Evolutionary conservation across 805 yeast species (phyloP).

Genomic region (Lipomyces japonicus): DNA sequence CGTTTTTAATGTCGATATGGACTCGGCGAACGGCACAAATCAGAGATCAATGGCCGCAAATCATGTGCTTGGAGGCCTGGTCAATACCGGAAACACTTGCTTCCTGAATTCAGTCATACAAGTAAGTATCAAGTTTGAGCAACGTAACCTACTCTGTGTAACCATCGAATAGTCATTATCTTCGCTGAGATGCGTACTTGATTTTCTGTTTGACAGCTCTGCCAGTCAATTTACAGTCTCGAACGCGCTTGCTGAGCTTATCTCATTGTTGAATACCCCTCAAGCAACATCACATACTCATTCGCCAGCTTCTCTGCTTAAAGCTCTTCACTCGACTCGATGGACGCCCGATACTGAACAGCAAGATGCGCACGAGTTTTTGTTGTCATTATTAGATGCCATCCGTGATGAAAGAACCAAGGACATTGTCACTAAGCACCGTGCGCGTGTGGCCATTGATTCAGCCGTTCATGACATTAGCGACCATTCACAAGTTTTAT

Average conservation of each 20-base stretch:
- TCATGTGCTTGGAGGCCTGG: conserved; percentile 59
- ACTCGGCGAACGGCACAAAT: background rate
- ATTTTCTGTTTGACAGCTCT: background rate
- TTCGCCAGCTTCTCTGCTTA: conserved; percentile 13
- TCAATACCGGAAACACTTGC: conserved; percentile 90
- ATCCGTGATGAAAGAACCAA: conserved; percentile 11
- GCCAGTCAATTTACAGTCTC: conserved; percentile 7
- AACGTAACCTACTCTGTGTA: too few species aligned
- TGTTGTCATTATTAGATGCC: conserved; percentile 21
- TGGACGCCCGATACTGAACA: conserved; percentile 26
- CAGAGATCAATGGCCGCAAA: background rate
- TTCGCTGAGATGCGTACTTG: conserved; percentile 10
- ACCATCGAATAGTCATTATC: conserved; percentile 12
- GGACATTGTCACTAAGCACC: background rate
- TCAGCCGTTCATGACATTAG: conserved; percentile 1
- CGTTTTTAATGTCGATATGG: background rate
- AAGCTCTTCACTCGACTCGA: conserved; percentile 12
- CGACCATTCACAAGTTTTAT: background rate
- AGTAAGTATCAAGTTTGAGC: too few species aligned
- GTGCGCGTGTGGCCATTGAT: conserved; percentile 1
- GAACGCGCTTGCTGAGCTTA: conserved; percentile 1
- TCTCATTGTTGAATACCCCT: conserved; percentile 12
- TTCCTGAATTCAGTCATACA: conserved; percentile 91
- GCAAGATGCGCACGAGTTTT: conserved; percentile 29
- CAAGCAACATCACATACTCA: conserved; percentile 7